Conservation (phyloP, 768 basidiomycete species). For the Cystofilobasidium capitatum region DNA sequence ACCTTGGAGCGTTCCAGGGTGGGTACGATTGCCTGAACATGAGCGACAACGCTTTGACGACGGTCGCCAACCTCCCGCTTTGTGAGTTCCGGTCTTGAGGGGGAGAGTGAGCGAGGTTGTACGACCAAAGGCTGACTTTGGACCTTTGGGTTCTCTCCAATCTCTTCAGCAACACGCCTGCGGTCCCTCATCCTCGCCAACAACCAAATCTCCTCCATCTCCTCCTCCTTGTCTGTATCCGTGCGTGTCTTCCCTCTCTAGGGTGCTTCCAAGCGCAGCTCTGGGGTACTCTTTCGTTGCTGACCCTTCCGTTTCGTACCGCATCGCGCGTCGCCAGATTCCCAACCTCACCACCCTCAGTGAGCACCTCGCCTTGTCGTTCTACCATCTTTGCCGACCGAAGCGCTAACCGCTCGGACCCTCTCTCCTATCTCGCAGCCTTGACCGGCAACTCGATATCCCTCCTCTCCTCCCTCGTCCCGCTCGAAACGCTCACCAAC, state of each 20-base stretch:
- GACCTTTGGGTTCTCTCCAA: neutral
- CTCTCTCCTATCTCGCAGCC: slow-evolving; percentile 28
- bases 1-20: slow-evolving; percentile 26
- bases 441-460: slow-evolving; percentile 38
- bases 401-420: neutral
- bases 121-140: neutral
- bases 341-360: slow-evolving; percentile 40
- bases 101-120: neutral
- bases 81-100: slow-evolving; percentile 15
- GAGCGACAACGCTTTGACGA: slow-evolving; percentile 20
- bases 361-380: slow-evolving; percentile 22
- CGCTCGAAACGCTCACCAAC: slow-evolving; percentile 35
- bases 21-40: slow-evolving; percentile 27
- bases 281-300: slow-evolving; percentile 12
- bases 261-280: no score
- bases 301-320: slow-evolving; percentile 7
- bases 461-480: slow-evolving; percentile 36
- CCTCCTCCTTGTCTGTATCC: slow-evolving; percentile 11
- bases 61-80: slow-evolving; percentile 26
- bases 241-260: slow-evolving; percentile 22
- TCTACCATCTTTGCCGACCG: neutral
- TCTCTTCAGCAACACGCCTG: slow-evolving; percentile 20
- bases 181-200: slow-evolving; percentile 25
- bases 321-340: slow-evolving; percentile 30
- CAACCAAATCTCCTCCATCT: slow-evolving; percentile 25